Conservation (phyloP, 768 basidiomycete genomes). For the Collybia nuda region DNA sequence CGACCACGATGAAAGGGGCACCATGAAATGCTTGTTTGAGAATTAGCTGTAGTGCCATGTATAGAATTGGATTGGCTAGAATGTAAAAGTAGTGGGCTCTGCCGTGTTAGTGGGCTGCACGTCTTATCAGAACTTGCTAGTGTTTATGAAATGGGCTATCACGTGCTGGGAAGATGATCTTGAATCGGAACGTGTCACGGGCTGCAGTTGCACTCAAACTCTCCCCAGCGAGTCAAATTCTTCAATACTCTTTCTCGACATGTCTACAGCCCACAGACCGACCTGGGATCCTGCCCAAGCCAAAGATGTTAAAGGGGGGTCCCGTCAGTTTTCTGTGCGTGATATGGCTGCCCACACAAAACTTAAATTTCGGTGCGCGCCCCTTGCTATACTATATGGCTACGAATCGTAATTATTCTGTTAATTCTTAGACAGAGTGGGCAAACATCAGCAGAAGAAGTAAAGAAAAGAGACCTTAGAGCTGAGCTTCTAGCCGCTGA, state of each 20-base stretch:
- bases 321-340: constrained; percentile 88
- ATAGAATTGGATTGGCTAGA: no score
- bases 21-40: no score
- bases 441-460: constrained; percentile 79
- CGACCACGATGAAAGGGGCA: no score
- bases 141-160: not conserved
- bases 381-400: not conserved
- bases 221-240: not conserved
- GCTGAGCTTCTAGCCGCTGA: constrained; percentile 85
- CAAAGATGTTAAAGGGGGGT: constrained; percentile 87
- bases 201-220: no score
- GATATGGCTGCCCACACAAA: constrained; percentile 97
- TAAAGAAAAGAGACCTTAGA: constrained; percentile 76
- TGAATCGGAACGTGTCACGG: not conserved
- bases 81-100: no score
- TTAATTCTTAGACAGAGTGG: constrained; percentile 69
- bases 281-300: constrained; percentile 99
- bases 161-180: constrained; percentile 1
- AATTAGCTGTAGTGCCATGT: no score
- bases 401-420: constrained; percentile 1
- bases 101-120: no score
- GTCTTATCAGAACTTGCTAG: no score
- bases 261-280: constrained; percentile 92
- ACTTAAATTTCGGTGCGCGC: constrained; percentile 88
- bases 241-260: constrained; percentile 22